Conservation (phyloP, 1,139 yeast genomes). For the Saccharomycopsis hybrid region DNA sequence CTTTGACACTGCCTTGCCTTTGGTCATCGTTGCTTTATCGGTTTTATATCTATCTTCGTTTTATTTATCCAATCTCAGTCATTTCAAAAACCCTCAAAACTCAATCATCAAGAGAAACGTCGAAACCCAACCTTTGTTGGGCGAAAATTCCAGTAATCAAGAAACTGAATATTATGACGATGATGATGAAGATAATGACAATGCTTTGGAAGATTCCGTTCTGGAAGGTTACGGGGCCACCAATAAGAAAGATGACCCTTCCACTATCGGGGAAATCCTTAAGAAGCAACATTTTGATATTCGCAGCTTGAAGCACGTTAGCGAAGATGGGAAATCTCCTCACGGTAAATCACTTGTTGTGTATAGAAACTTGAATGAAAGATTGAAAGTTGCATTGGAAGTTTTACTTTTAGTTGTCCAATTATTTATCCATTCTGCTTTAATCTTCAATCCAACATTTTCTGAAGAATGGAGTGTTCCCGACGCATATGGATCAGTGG, state of each 20-base stretch:
- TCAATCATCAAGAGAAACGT: too few species aligned
- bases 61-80: background rate
- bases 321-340: conserved; percentile 50
- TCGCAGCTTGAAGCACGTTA: conserved; percentile 36
- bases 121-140: conserved; percentile 22
- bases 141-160: background rate
- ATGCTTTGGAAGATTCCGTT: conserved; percentile 4
- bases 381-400: conserved; percentile 46
- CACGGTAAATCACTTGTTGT: conserved; percentile 42
- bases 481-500: conserved; percentile 28
- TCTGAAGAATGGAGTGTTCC: conserved; percentile 33
- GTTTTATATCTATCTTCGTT: conserved; percentile 22
- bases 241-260: background rate
- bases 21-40: conserved; percentile 32
- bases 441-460: conserved; percentile 28
- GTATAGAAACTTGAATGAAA: conserved; percentile 42
- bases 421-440: conserved; percentile 36
- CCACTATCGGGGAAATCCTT: conserved; percentile 25
- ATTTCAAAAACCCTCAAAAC: background rate
- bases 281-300: conserved; percentile 49
- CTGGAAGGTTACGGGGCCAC: conserved; percentile 14
- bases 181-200: conserved; percentile 13
- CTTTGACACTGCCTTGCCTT: conserved; percentile 35
- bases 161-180: conserved; percentile 4
- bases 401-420: conserved; percentile 41